Evolutionary conservation across 345 rosid species (phyloP), one percentile per base, ranked within the genome.

Genomic region (Iberis pinnata): DNA sequence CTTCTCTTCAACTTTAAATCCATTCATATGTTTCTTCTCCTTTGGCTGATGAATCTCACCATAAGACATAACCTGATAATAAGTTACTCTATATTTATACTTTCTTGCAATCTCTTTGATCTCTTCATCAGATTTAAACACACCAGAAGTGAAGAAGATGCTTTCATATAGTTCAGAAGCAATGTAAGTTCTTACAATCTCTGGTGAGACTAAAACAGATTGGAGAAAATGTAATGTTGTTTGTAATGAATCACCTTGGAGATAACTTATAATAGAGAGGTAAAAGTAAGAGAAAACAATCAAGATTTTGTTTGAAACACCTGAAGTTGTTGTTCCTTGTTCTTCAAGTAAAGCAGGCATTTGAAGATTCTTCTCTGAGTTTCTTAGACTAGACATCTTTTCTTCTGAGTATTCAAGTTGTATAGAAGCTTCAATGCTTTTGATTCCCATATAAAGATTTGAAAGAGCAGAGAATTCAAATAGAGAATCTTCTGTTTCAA

Each of bases 301-400:
- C 65, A 68, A 65, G 46, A 64, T 69, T 12, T 53, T 54, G 64
- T 89, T 86, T 1, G 76, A 73, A 50, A 86, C 72, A 50, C 95
- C 86, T 29, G 60, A 45, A 12, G 78, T 82, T 16, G 88, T 83
- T 35, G 48, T 53, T 52, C 79, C 94, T 31, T 73, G 74, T 49
- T 84, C 94, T 6, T 82, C 89, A 49, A 86, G 84, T 75, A 86
- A 78, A 12, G 97, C 96, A 1, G 96, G 96, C 15, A 77, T 80
- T 70, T 89, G 97, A 45, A 86, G 95, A 90, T 80, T 67, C 58
- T 61, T 69, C 78, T 89, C 97, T 2, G 90, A 70, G 45, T 79
- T 78, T 42, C 47, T 61, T 9, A 86, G 50, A 54, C 42, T 44
- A 24, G 51, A 38, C 8, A 54, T 25, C 31, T 60, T 73, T 63